These are phyloP conservation scores for Phytophthora sp. DNA, from an alignment of 352 stramenopile species.

Conservation along the genomic window DNA sequence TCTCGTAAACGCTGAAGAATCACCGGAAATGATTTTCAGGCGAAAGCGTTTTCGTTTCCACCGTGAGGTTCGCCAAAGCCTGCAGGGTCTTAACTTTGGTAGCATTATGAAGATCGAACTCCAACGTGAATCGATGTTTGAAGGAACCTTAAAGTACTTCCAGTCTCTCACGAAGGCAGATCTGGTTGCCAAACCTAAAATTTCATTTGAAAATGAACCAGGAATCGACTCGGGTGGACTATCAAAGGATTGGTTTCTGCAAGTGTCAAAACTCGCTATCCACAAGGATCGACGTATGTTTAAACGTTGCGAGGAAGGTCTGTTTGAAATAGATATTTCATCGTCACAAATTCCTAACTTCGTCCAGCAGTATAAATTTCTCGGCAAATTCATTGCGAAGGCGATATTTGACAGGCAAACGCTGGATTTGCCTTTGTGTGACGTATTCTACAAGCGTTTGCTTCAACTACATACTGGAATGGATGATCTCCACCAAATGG, in stretches of 20 bases:
- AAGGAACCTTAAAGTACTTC: conserved; percentile 71
- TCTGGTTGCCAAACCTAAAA: conserved; percentile 72
- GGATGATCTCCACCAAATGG: conserved; percentile 74
- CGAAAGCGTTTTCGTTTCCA: conserved; percentile 89
- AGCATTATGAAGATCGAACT: conserved; percentile 54
- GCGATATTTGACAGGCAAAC: conserved; percentile 89
- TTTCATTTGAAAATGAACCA: conserved; percentile 82
- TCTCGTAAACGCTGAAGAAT: conserved; percentile 57
- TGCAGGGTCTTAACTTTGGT: conserved; percentile 44
- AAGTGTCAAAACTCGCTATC: conserved; percentile 61
- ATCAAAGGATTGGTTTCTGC: conserved; percentile 91
- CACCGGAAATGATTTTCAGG: conserved; percentile 81
- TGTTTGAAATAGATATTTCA: conserved; percentile 56
- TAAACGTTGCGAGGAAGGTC: conserved; percentile 54
- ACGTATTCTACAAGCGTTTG: conserved; percentile 76
- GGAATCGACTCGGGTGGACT: conserved; percentile 90
- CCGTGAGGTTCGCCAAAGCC: conserved; percentile 60
- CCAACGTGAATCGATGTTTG: conserved; percentile 63
- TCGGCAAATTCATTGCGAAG: conserved; percentile 85
- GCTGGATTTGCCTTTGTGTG: conserved; percentile 78
- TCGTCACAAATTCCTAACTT: conserved; percentile 40
- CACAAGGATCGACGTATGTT: conserved; percentile 53
- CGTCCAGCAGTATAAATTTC: conserved; percentile 61
- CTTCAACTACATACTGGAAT: conserved; percentile 50
- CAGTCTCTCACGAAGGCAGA: conserved; percentile 51